Evolutionary conservation across 495 filamentous ascomycete genomes (phyloP).

Genomic region (Tuber umbilicatum): DNA sequence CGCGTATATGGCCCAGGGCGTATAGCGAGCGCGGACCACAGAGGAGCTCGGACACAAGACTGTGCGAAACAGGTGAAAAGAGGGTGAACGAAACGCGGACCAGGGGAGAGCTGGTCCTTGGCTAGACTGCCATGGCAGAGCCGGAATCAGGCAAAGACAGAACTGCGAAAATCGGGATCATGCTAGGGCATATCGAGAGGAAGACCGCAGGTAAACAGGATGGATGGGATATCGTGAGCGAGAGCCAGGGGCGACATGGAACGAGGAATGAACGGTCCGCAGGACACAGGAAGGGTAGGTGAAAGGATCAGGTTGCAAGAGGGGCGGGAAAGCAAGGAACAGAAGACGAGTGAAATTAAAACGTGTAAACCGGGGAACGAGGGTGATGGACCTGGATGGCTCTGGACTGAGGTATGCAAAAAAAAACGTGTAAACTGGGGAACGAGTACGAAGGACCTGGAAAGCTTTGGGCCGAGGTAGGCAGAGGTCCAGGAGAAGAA

Average conservation of each 20-base stretch:
- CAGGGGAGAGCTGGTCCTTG: background rate
- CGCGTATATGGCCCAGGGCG: background rate
- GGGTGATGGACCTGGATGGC: background rate
- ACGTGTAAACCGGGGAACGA: background rate
- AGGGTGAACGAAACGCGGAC: background rate
- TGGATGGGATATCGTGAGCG: background rate
- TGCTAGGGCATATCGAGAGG: background rate
- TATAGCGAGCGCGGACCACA: background rate
- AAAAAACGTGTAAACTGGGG: background rate
- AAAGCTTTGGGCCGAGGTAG: too few species aligned
- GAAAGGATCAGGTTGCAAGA: background rate
- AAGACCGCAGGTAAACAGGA: background rate
- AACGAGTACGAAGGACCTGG: background rate
- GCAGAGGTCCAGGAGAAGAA: background rate
- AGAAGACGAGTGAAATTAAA: background rate
- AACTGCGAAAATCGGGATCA: background rate
- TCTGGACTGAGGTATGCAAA: background rate
- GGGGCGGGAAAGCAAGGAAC: background rate
- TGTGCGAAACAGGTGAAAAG: background rate
- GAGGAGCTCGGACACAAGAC: background rate
- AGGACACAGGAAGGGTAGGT: background rate
- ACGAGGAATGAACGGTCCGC: background rate
- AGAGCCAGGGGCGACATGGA: background rate
- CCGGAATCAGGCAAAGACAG: background rate
- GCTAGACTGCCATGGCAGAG: too few species aligned